Percentiles rank a stretch among this genome's conserved stretches.
phyloP scores from a whole-genome alignment of 257 asterid genomes.

The Thymus mandschuricus region DNA sequence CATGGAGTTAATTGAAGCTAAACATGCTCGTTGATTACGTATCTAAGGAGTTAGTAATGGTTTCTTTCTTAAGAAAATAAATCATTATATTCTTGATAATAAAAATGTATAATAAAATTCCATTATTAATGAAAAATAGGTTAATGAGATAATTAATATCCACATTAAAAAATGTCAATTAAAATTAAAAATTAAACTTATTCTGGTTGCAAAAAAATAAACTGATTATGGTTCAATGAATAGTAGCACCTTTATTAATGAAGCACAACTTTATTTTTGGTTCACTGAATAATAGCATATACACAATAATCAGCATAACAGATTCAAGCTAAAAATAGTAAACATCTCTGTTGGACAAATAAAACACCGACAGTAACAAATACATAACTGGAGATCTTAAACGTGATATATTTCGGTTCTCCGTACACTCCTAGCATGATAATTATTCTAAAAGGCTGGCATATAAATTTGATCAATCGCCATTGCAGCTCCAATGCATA shows the following conservation, averaged over 20 bases:
- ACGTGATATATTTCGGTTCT: neutral
- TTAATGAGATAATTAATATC: neutral
- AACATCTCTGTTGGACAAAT: constrained; percentile 2
- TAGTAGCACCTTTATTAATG: neutral
- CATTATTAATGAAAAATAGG: neutral
- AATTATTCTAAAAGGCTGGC: neutral
- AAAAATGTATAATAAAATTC: neutral
- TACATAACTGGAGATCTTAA: neutral
- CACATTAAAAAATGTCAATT: neutral
- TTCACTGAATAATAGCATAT: neutral
- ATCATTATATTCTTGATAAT: neutral
- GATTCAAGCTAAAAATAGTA: constrained; percentile 11
- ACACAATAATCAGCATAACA: neutral
- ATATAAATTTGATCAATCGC: constrained; percentile 1
- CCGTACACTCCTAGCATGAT: neutral
- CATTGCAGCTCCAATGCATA: constrained; percentile 4
- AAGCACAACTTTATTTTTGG: neutral
- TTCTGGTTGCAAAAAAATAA: neutral
- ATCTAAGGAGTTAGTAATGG: neutral
- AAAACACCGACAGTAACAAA: neutral
- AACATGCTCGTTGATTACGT: neutral
- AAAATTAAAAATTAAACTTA: neutral
- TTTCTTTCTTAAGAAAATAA: neutral
- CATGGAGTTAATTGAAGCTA: neutral
- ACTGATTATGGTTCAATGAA: too few relatives aligned